A percentile compares a stretch with the other conserved stretches of the same genome.
Evolutionary conservation across 202 grass and related monocot species (phyloP).

Genomic region (Brachypodium distachyon): DNA sequence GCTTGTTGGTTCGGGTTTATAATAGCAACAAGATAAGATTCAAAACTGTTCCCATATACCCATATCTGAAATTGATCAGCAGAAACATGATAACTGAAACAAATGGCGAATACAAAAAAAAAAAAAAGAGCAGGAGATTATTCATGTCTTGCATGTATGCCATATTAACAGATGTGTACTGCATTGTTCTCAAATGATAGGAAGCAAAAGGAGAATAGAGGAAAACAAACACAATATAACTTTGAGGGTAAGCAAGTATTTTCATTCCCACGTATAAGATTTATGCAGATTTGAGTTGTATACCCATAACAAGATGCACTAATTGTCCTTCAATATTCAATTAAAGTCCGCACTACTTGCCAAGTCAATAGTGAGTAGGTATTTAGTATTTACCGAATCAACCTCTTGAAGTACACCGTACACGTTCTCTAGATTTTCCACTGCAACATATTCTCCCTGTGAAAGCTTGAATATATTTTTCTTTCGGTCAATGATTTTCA

Average conservation of each 20-base stretch:
- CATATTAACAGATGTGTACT: neutral
- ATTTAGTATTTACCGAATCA: slow-evolving; percentile 66
- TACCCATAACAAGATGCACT: neutral
- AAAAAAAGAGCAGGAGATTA: neutral
- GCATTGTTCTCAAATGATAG: neutral
- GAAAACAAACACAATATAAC: neutral
- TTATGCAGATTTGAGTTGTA: neutral
- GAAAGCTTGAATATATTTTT: slow-evolving; percentile 99
- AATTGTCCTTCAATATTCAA: too few relatives aligned
- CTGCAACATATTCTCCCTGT: slow-evolving; percentile 89
- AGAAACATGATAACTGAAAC: neutral
- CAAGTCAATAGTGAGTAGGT: neutral
- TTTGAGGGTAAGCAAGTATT: neutral
- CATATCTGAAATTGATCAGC: slow-evolving; percentile 69
- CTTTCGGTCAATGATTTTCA: slow-evolving; percentile 97
- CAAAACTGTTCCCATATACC: slow-evolving; percentile 93
- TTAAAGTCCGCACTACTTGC: too few relatives aligned
- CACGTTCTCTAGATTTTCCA: slow-evolving; percentile 90
- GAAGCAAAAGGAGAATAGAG: neutral
- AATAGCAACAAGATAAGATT: slow-evolving; percentile 70
- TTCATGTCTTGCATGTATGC: neutral
- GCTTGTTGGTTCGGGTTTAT: slow-evolving; percentile 72
- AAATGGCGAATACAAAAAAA: neutral
- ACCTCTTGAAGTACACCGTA: slow-evolving; percentile 70
- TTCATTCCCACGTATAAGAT: neutral